Base-by-base conservation (phyloP, 331 rosid genomes). In the Pyracantha coccinea region DNA sequence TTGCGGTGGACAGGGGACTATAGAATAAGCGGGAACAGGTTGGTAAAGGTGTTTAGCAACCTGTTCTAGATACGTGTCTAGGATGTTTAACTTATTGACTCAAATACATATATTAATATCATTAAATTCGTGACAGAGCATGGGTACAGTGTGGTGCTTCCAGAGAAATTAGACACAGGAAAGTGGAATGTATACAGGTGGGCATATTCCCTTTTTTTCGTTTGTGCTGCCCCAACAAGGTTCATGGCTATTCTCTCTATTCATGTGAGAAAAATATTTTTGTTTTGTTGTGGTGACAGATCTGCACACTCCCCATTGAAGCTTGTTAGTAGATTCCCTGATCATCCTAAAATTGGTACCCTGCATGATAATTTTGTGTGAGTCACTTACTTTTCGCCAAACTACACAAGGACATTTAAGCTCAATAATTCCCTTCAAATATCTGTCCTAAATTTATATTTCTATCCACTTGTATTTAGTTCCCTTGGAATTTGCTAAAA, bases 171-270 rank as follows among this genome's bases (percentile, higher is more conserved):
- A 85, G 89, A 86, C 60, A 90, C 92, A 57, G 99, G 99, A 82
- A 90, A 90, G 77, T 95, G 99, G 99, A 92, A 92, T 41, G 99
- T 95, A 29, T 86, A 89, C 85, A 90, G 99, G 99, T 90, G 82
- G 69, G 68, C 68, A 13, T 58, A 58, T 82, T 66, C 66, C 73
- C 23, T 38, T 38, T 38, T 32, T 80, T 17, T 71, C 78, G 52
- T 69, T 55, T 74, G 61, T 83, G 29, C 35, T 23, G 45, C 74
- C 63, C 72, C 45, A 69, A 45, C 17, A 17, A 15, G 60, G 60
- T 55, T 28, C 45, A 59, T 47, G 59, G 53, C 31, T 55, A 6
- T 50, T 50, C 55, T 38, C 45, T 38, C 13, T 38, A 38, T 38
- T 41, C 5, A n/a, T 55, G 9, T 66, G 2, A 45, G 33, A 16